phyloP scores from a whole-genome alignment of 768 basidiomycete genomes.

The Lanmaoa rubissima region DNA sequence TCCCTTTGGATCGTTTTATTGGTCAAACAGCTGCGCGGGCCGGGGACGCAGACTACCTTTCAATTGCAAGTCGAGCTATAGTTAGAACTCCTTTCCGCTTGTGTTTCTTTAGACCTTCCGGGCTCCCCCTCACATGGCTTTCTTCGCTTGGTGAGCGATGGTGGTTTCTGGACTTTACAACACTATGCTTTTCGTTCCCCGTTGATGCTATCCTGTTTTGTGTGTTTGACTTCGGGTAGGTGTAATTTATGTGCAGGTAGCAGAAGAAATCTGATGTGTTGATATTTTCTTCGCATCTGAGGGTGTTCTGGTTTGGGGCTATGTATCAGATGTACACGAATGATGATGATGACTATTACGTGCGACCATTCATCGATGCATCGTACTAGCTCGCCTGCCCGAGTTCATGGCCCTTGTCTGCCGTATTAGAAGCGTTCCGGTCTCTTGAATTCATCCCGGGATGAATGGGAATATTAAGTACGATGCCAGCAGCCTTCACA shows the following conservation, averaged over 20 bases:
- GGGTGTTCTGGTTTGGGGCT: not conserved
- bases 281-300: not conserved
- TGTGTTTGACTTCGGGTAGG: not conserved
- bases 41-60: conserved; percentile 19
- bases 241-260: conserved; percentile 6
- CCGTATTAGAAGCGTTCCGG: not conserved
- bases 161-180: not conserved
- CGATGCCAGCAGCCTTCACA: too few species aligned
- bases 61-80: conserved; percentile 16
- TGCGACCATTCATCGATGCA: not conserved
- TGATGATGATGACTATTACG: not conserved
- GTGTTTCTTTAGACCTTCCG: not conserved
- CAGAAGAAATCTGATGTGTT: not conserved
- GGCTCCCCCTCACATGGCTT: not conserved
- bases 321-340: not conserved
- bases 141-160: not conserved
- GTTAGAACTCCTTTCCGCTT: not conserved
- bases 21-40: conserved; percentile 29
- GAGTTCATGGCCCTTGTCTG: not conserved
- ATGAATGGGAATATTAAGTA: too few species aligned
- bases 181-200: conserved; percentile 6
- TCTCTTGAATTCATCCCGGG: not conserved
- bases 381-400: not conserved
- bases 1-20: conserved; percentile 28
- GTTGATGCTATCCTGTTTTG: conserved; percentile 4